Conservation (phyloP, 495 filamentous ascomycete genomes). For the Xylaria curta region DNA sequence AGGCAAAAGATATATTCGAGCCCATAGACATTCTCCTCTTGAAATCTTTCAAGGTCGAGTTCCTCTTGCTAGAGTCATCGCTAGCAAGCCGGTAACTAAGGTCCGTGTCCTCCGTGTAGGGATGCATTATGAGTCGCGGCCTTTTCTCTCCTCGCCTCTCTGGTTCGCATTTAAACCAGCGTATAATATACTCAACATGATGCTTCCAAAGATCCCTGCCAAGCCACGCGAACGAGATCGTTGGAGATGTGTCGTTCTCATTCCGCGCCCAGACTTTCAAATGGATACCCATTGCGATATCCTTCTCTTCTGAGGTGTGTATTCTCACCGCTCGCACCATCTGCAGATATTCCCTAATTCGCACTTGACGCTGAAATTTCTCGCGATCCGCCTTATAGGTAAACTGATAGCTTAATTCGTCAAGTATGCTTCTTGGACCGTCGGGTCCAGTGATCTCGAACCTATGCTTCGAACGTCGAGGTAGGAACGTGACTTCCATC, state of each 20-base stretch:
- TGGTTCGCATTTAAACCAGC: constrained; percentile 34
- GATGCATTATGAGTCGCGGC: constrained; percentile 23
- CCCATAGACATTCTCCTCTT: not conserved
- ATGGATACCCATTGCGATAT: constrained; percentile 29
- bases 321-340: constrained; percentile 29
- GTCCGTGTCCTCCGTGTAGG: constrained; percentile 28
- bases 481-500: constrained; percentile 20
- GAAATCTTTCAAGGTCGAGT: not conserved
- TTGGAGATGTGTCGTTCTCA: constrained; percentile 27
- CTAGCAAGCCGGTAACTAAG: constrained; percentile 12
- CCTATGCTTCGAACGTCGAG: constrained; percentile 21
- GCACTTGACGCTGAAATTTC: constrained; percentile 27
- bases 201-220: constrained; percentile 7
- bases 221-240: constrained; percentile 33
- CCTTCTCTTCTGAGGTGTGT: constrained; percentile 21
- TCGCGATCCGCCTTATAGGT: constrained; percentile 29
- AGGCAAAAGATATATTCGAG: not conserved
- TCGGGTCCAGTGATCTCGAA: constrained; percentile 27
- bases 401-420: constrained; percentile 30
- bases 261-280: constrained; percentile 33
- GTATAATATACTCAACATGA: constrained; percentile 32
- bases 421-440: not conserved
- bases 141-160: constrained; percentile 31
- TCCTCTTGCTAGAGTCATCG: not conserved
- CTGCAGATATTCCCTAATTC: constrained; percentile 24